Percentiles rank a stretch among this genome's conserved stretches.
Conservation (phyloP, 768 basidiomycete genomes). For the Boletus reticuloceps region DNA sequence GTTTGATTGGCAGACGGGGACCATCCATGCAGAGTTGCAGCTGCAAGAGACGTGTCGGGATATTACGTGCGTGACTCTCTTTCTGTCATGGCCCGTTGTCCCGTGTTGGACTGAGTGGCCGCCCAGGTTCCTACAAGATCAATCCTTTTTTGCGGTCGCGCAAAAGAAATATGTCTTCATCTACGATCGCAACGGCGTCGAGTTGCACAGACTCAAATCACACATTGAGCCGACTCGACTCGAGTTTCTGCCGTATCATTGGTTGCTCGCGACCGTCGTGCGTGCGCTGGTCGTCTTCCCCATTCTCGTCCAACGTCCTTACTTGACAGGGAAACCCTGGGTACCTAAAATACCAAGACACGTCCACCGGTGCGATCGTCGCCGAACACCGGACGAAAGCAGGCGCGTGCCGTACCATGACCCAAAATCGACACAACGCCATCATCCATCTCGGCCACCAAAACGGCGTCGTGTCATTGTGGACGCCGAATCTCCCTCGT, state of each 20-base stretch:
- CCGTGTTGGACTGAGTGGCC: not conserved
- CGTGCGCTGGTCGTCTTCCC: conserved; percentile 26
- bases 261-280: conserved; percentile 84
- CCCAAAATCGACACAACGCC: conserved; percentile 90
- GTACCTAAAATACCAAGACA: conserved; percentile 95
- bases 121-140: conserved; percentile 83
- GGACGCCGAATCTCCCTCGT: conserved; percentile 93
- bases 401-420: conserved; percentile 80
- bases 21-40: conserved; percentile 83
- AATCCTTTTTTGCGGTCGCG: conserved; percentile 90
- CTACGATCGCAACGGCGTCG: conserved; percentile 92
- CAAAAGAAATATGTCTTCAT: conserved; percentile 97
- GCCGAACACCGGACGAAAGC: conserved; percentile 88
- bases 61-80: conserved; percentile 63
- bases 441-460: conserved; percentile 94
- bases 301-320: not conserved
- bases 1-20: conserved; percentile 90
- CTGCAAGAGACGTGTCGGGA: conserved; percentile 89
- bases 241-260: conserved; percentile 94
- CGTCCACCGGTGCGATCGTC: conserved; percentile 85
- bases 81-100: not conserved
- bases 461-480: conserved; percentile 93
- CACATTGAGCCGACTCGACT: conserved; percentile 89
- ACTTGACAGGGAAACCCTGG: conserved; percentile 73
- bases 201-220: conserved; percentile 79